These are phyloP conservation scores for Fraxinus anomala DNA, from an alignment of 257 asterid species.

Conservation along the genomic window DNA sequence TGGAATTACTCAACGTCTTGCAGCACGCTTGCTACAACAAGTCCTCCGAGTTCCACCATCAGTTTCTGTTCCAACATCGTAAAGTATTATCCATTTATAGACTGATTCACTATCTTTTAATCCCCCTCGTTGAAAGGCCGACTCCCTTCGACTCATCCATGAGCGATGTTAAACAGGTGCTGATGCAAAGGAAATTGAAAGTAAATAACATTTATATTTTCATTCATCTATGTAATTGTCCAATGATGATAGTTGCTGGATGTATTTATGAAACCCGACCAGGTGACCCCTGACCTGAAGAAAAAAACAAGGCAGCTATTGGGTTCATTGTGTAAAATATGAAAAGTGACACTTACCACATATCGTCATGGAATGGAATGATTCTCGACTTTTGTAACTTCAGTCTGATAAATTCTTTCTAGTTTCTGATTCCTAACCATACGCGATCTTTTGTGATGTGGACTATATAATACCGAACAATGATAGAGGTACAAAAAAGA, in stretches of 20 bases:
- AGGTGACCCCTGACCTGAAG: not conserved
- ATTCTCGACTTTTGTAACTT: not conserved
- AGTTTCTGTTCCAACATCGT: conserved; percentile 39
- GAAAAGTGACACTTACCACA: not conserved
- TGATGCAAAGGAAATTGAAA: not conserved
- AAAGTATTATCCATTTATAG: conserved; percentile 5
- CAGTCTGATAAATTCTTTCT: not conserved
- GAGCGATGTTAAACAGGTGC: not conserved
- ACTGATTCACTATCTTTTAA: conserved; percentile 22
- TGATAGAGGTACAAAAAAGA: not conserved
- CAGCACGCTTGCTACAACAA: conserved; percentile 96
- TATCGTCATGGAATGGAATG: not conserved
- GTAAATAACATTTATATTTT: not conserved
- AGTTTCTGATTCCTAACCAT: not conserved
- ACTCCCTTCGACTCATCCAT: not conserved
- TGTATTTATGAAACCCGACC: not conserved
- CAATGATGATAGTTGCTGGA: not conserved
- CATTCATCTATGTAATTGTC: not conserved
- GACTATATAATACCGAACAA: not conserved
- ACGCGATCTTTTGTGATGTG: not conserved
- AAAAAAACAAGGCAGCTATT: not conserved
- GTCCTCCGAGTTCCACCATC: conserved; percentile 77
- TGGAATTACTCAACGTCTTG: conserved; percentile 91
- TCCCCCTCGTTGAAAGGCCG: conserved; percentile 16
- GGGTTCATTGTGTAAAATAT: not conserved